These are phyloP conservation scores for Ramaria sp. DNA, from an alignment of 768 basidiomycete species.

Conservation along the genomic window DNA sequence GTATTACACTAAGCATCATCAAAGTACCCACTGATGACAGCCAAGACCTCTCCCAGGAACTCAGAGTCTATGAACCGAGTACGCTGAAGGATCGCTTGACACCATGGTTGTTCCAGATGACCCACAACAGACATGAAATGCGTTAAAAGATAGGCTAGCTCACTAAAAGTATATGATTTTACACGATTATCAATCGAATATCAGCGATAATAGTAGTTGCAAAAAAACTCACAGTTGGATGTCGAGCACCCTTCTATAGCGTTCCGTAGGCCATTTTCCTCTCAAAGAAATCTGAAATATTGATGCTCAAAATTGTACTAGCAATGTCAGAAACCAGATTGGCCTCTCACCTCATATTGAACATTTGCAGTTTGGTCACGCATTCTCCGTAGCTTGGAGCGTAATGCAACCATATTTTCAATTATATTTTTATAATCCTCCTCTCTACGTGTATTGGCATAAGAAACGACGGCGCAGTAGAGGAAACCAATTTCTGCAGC, in stretches of 20 bases:
- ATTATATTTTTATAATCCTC: slow-evolving; percentile 44
- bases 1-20: background rate
- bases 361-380: slow-evolving; percentile 44
- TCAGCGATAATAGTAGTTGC: no score
- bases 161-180: slow-evolving; percentile 35
- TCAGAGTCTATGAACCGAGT: slow-evolving; percentile 67
- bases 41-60: slow-evolving; percentile 78
- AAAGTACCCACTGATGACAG: slow-evolving; percentile 59
- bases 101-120: slow-evolving; percentile 68
- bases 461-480: slow-evolving; percentile 69
- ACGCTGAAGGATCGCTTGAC: slow-evolving; percentile 60
- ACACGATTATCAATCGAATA: no score
- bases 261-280: slow-evolving; percentile 70
- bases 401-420: slow-evolving; percentile 59
- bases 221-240: slow-evolving; percentile 47
- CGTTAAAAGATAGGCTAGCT: slow-evolving; percentile 57
- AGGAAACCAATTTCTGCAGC: slow-evolving; percentile 55
- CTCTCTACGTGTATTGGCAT: slow-evolving; percentile 45
- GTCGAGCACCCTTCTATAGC: slow-evolving; percentile 61
- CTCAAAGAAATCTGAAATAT: slow-evolving; percentile 53
- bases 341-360: slow-evolving; percentile 44
- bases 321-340: background rate
- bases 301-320: background rate
- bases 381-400: slow-evolving; percentile 60
- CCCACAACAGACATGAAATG: slow-evolving; percentile 65